Evolutionary conservation across 1,284 basidiomycete genomes (phyloP), one percentile per base, ranked within the genome.

Genomic region (Spongiforma sp.): DNA sequence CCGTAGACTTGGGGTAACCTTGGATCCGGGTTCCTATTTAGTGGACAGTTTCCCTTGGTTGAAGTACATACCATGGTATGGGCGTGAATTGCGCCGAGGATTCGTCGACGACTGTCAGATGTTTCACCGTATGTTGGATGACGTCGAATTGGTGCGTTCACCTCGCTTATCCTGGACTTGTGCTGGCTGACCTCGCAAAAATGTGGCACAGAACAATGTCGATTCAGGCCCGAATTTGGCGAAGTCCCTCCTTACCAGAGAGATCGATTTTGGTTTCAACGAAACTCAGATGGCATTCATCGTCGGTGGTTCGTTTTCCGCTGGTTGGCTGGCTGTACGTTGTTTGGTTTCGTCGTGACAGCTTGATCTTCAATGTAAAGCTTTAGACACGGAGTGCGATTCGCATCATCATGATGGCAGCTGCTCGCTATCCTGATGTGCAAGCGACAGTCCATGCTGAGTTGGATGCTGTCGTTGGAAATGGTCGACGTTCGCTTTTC

Each of bases 261-360:
- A 67, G 32, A 28, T 41, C 3, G 57, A 67, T 32, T 64, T 67
- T 4, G 57, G 65, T 56, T 39, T 69, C 30, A 9, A 59, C 21
- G 68, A 69, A 46, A 56, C 46, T 6, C 56, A 69, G 59, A 65
- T 69, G 65, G 66, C 65, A 15, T 67, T 69, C 33, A 59, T 67
- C 26, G 53, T 61, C 15, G 61, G 57, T 10, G 1, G 14, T 24
- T 11, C 61, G 41, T 69, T 65, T 65, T 5, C 61, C 43, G 68
- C 39, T n/a, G 55, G 53, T 4, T 14, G 39, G n/a, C 57, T 61
- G n/a, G 46, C 54, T 1, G 66, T 67, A 61, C 2, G 57, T 70
- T 10, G 10, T 53, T 37, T 24, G 26, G 33, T 34, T 24, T 26
- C 30, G 37, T 15, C 36, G 4, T 19, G 15, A 26, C 8, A 17